A percentile compares a stretch with the other conserved stretches of the same genome.
phyloP scores from a whole-genome alignment of 306 rosid species.

The Adenanthera pavonina region DNA sequence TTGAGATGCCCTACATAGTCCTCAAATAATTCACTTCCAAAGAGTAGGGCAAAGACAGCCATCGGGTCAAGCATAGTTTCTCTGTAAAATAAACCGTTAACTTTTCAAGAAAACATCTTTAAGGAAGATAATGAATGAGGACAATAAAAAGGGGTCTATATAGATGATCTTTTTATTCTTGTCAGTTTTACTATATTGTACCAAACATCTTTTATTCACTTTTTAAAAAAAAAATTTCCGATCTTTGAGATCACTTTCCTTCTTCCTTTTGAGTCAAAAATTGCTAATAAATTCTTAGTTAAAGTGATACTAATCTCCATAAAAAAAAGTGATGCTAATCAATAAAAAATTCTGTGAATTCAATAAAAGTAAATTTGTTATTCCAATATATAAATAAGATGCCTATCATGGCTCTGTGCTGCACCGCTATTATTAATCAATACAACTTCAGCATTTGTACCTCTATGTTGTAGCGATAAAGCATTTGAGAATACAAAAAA shows the following conservation, averaged over 20 bases:
- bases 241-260: neutral
- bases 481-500: neutral
- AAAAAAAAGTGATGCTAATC: neutral
- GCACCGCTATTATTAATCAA: neutral
- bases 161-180: slow-evolving; percentile 7
- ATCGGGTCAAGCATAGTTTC: slow-evolving; percentile 93
- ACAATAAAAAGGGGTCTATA: neutral
- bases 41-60: slow-evolving; percentile 87
- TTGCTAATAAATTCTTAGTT: neutral
- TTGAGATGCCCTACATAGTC: slow-evolving; percentile 92
- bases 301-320: too few relatives aligned
- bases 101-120: slow-evolving; percentile 6
- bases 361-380: neutral
- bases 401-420: neutral
- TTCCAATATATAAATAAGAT: neutral
- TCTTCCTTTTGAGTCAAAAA: neutral
- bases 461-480: neutral
- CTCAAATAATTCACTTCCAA: slow-evolving; percentile 96
- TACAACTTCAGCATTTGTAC: neutral
- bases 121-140: neutral
- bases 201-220: neutral
- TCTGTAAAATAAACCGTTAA: slow-evolving; percentile 54
- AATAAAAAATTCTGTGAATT: neutral
- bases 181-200: neutral
- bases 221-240: neutral